These are phyloP conservation scores for Eucalyptus microcorys DNA, from an alignment of 345 rosid species.

Conservation along the genomic window DNA sequence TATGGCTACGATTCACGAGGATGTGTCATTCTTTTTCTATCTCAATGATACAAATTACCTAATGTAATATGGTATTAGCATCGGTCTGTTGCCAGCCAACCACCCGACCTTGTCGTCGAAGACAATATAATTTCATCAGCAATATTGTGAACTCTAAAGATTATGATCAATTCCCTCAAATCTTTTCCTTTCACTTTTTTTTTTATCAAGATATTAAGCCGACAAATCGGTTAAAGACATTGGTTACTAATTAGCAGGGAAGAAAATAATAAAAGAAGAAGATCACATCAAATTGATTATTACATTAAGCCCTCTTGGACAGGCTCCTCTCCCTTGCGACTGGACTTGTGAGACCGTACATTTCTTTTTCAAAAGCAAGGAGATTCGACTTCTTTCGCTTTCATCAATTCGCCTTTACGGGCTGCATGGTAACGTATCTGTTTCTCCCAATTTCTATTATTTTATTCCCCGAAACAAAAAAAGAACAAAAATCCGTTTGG, in stretches of 20 bases:
- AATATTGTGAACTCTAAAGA: neutral
- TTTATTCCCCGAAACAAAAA: too few relatives aligned
- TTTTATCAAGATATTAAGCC: neutral
- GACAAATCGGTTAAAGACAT: neutral
- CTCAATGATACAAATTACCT: neutral
- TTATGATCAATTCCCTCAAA: neutral
- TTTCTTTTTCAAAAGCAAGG: too few relatives aligned
- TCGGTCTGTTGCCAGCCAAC: too few relatives aligned
- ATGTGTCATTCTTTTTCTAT: neutral
- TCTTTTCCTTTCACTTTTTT: neutral
- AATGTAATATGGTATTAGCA: neutral
- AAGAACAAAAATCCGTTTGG: too few relatives aligned
- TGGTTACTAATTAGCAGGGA: neutral
- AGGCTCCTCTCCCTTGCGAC: too few relatives aligned
- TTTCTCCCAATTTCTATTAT: too few relatives aligned
- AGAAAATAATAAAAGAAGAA: too few relatives aligned
- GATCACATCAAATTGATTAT: too few relatives aligned
- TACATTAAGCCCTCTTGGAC: too few relatives aligned
- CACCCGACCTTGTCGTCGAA: rapidly evolving
- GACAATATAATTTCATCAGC: neutral
- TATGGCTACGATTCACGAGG: neutral
- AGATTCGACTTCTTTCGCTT: too few relatives aligned
- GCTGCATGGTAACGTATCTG: too few relatives aligned
- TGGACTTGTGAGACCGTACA: too few relatives aligned
- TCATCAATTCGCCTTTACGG: rapidly evolving